Conservation (phyloP, 2,329 filamentous ascomycete genomes). For the Ophiostoma angusticollis region DNA sequence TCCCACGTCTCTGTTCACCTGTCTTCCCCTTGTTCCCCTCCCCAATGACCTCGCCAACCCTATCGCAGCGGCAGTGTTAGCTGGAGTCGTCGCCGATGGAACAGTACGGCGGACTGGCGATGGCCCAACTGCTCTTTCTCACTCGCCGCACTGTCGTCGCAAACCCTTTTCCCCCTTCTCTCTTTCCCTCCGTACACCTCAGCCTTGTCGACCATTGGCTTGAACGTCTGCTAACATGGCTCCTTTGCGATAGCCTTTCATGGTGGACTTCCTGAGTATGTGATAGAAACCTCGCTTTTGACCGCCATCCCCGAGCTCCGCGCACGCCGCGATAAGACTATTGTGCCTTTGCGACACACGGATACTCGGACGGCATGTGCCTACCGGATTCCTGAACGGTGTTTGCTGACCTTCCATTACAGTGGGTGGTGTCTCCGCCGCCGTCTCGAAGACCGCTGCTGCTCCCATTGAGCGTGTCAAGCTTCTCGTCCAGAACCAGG, state of each 20-base stretch:
- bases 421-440: conserved; percentile 99
- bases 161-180: not conserved
- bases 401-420: conserved; percentile 20
- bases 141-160: too few species aligned
- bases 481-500: conserved; percentile 99
- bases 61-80: too few species aligned
- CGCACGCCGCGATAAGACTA: not conserved
- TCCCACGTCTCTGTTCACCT: not conserved
- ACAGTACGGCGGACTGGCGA: too few species aligned
- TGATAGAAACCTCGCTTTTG: conserved; percentile 27
- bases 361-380: too few species aligned
- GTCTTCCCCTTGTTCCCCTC: not conserved
- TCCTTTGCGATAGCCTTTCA: conserved; percentile 55
- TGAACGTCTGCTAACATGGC: conserved; percentile 20
- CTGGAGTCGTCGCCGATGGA: too few species aligned
- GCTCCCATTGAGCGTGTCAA: conserved; percentile 99
- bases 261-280: conserved; percentile 99
- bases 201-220: not conserved
- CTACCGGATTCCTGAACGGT: too few species aligned
- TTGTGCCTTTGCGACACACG: conserved; percentile 4
- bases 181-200: not conserved
- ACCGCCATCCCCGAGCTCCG: not conserved
- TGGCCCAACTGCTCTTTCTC: too few species aligned
- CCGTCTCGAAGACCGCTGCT: conserved; percentile 99
- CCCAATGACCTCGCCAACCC: too few species aligned